Percentiles rank a stretch among this genome's conserved stretches.
phyloP scores from a whole-genome alignment of 176 grass and related monocot species.

The Triticum dicoccoides region DNA sequence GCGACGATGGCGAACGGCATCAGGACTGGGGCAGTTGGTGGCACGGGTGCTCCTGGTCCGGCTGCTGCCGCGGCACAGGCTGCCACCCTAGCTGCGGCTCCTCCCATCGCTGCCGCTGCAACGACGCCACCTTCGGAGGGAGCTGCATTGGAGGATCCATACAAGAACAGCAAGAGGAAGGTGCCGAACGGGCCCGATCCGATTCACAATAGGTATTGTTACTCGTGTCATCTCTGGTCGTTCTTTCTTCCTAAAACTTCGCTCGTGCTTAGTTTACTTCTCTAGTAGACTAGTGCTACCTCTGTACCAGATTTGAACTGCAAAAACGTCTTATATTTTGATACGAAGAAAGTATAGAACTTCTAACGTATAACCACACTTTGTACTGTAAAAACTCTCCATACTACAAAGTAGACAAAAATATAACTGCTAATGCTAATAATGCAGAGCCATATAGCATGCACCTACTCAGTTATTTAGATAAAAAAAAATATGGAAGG shows the following conservation, averaged over 20 bases:
- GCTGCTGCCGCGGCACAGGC: not conserved
- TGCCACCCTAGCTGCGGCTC: not conserved
- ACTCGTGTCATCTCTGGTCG: not conserved
- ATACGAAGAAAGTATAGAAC: not conserved
- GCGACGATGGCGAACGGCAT: constrained; percentile 18
- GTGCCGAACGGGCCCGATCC: constrained; percentile 89
- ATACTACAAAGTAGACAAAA: not conserved
- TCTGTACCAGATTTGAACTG: too few species aligned
- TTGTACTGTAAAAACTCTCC: not conserved
- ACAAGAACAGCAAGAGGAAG: constrained; percentile 60
- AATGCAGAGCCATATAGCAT: not conserved
- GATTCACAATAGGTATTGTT: constrained; percentile 77
- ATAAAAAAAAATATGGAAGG: not conserved
- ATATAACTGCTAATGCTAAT: constrained; percentile 3
- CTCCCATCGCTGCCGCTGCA: not conserved
- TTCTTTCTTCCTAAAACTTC: not conserved
- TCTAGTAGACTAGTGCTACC: not conserved
- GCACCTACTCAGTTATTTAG: not conserved
- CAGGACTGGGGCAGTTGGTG: constrained; percentile 21
- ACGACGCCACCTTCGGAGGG: not conserved
- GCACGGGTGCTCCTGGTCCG: not conserved
- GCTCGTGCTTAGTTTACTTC: not conserved
- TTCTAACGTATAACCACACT: too few species aligned
- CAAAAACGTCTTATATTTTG: too few species aligned
- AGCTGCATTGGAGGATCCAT: constrained; percentile 13